These are phyloP conservation scores for Colletotrichum costaricense DNA, from an alignment of 2,329 filamentous ascomycete species.

Conservation along the genomic window DNA sequence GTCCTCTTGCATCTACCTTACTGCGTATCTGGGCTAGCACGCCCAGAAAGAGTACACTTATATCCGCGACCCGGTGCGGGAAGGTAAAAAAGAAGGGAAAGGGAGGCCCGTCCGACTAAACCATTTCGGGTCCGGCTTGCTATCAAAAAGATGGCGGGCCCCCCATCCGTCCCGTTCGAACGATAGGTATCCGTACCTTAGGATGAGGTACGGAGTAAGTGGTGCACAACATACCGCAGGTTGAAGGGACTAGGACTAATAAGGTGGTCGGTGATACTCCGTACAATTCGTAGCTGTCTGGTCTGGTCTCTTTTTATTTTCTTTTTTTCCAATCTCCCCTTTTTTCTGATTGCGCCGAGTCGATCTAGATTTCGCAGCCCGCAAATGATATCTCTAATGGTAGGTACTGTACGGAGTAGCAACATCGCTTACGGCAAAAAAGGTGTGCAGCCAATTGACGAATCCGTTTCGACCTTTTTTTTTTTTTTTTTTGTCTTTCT, in stretches of 20 bases:
- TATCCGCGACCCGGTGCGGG: slow-evolving; percentile 21
- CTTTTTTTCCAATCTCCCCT: neutral
- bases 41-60: neutral
- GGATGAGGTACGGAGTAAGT: neutral
- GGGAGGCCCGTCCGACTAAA: slow-evolving; percentile 25
- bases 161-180: neutral
- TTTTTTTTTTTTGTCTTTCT: too few relatives aligned
- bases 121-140: slow-evolving; percentile 25
- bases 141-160: slow-evolving; percentile 13
- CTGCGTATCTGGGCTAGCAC: neutral
- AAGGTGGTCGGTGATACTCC: too few relatives aligned
- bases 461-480: slow-evolving; percentile 9
- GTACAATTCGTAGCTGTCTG: neutral
- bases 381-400: neutral
- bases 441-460: slow-evolving; percentile 10
- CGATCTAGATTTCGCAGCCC: neutral
- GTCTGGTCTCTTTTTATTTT: too few relatives aligned
- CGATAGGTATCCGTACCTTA: neutral
- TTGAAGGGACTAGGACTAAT: neutral
- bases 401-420: too few relatives aligned
- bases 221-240: neutral
- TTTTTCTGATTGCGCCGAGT: neutral
- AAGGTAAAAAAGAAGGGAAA: slow-evolving; percentile 7
- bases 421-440: neutral
- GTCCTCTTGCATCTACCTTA: slow-evolving; percentile 1